Conservation (phyloP, 345 rosid species). For the Hirschfeldia incana region DNA sequence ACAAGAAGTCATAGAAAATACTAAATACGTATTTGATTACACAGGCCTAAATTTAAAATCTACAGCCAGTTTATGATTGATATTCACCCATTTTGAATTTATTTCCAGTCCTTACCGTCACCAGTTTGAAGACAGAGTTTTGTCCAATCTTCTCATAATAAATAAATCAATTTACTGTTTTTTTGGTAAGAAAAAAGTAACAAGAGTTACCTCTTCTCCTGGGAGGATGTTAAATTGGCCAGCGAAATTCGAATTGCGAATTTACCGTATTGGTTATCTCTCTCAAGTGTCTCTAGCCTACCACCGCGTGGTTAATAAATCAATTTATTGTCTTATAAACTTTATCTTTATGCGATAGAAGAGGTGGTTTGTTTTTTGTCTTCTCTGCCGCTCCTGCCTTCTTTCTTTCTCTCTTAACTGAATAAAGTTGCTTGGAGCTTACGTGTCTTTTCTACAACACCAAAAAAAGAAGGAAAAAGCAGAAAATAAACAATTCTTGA, state of each 20-base stretch:
- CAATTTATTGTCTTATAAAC: neutral
- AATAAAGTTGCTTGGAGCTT: slow-evolving; percentile 56
- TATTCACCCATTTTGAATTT: neutral
- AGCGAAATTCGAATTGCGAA: no score
- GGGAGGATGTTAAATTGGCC: no score
- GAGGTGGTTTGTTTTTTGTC: neutral
- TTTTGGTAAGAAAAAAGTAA: no score
- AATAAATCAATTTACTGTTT: neutral
- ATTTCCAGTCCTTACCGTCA: no score
- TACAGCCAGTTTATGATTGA: slow-evolving; percentile 1
- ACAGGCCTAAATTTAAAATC: neutral
- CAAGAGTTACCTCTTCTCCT: no score
- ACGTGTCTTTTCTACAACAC: slow-evolving; percentile 62
- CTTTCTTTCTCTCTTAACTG: neutral
- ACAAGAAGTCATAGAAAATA: slow-evolving; percentile 5
- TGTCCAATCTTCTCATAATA: no score
- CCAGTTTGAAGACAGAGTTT: no score
- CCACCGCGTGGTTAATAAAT: no score
- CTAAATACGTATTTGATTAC: no score
- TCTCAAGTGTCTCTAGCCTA: no score
- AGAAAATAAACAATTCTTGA: neutral
- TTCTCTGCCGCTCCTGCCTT: neutral
- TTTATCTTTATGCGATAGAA: neutral
- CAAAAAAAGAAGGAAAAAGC: neutral
- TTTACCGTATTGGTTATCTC: no score